Conservation (phyloP, 208 protist species). For the Trypanosoma caninum region DNA sequence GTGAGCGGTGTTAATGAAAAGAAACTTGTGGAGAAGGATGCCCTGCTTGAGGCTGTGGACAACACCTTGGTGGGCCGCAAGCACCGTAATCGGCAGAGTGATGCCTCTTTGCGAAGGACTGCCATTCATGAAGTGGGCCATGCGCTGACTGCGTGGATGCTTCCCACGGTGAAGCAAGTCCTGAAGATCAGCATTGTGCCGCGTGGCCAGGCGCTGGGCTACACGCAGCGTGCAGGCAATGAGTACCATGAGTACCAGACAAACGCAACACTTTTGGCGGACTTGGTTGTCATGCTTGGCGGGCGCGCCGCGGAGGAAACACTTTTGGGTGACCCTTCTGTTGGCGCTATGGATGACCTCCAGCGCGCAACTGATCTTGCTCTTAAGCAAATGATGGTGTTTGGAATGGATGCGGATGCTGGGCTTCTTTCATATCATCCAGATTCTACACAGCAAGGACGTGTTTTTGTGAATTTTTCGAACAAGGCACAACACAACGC, state of each 20-base stretch:
- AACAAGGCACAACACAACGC: slow-evolving; percentile 70
- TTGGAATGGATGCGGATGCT: slow-evolving; percentile 76
- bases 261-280: slow-evolving; percentile 80
- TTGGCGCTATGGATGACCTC: slow-evolving; percentile 86
- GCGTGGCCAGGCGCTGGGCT: slow-evolving; percentile 78
- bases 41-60: slow-evolving; percentile 76
- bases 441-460: slow-evolving; percentile 74
- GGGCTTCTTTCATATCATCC: slow-evolving; percentile 81
- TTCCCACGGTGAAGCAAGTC: slow-evolving; percentile 67
- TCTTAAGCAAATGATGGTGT: slow-evolving; percentile 77
- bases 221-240: slow-evolving; percentile 81
- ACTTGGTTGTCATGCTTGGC: slow-evolving; percentile 85
- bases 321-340: slow-evolving; percentile 86
- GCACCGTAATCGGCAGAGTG: slow-evolving; percentile 77
- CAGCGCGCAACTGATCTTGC: slow-evolving; percentile 83
- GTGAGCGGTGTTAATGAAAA: slow-evolving; percentile 81
- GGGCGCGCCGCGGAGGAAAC: slow-evolving; percentile 84
- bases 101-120: slow-evolving; percentile 47
- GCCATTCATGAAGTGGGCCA: slow-evolving; percentile 79
- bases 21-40: slow-evolving; percentile 60
- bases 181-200: slow-evolving; percentile 85
- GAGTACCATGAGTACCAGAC: slow-evolving; percentile 90
- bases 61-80: slow-evolving; percentile 81
- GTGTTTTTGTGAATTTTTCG: slow-evolving; percentile 81
- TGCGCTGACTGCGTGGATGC: slow-evolving; percentile 72